Evolutionary conservation across 306 rosid species (phyloP).

Genomic region (Astragalus glycyphyllos): DNA sequence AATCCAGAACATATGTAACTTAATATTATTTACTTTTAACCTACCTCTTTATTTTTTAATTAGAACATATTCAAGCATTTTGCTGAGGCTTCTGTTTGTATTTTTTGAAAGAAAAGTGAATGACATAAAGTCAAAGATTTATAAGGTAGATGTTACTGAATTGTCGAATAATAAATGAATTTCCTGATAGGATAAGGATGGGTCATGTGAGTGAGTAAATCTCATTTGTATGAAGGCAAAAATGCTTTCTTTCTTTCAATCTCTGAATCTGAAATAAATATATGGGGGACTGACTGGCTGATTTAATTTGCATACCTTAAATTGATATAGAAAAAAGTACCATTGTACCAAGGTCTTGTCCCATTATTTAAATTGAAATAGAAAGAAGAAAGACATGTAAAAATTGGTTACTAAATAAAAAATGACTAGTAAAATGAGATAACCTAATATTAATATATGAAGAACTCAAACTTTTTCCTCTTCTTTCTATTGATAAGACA

Average conservation of each 20-base stretch:
- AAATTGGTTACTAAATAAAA: too few species aligned
- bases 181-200: neutral
- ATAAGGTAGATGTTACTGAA: conserved; percentile 18
- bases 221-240: neutral
- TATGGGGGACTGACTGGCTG: too few species aligned
- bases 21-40: too few species aligned
- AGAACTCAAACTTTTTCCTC: too few species aligned
- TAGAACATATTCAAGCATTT: neutral
- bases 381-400: neutral
- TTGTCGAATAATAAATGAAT: conserved; percentile 31
- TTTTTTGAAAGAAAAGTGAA: neutral
- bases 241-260: too few species aligned
- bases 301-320: too few species aligned
- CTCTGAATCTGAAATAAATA: too few species aligned
- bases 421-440: too few species aligned
- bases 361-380: neutral
- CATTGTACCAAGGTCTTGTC: neutral
- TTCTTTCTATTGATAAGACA: too few species aligned
- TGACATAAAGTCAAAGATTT: conserved; percentile 19
- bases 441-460: too few species aligned
- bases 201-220: neutral
- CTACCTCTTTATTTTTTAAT: neutral
- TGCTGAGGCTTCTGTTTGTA: neutral
- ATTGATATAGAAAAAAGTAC: neutral
- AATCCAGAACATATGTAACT: neutral